Conservation (phyloP, 1,139 yeast genomes). For the Kazachstania sp. region DNA sequence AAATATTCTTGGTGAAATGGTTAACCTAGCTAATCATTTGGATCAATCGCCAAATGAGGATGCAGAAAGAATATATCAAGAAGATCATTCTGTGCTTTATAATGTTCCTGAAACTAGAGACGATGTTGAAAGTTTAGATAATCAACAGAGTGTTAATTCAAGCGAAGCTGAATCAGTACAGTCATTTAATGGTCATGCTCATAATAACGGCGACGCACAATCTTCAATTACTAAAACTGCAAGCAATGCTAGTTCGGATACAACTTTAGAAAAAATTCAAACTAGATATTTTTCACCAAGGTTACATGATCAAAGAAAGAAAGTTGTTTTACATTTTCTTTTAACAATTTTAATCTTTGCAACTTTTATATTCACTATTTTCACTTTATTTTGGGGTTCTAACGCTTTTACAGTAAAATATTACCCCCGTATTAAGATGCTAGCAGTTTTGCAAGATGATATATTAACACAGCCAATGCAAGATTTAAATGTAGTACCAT, state of each 20-base stretch:
- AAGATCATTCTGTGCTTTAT: not conserved
- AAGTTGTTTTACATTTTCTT: slow-evolving; percentile 2
- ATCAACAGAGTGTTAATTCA: not conserved
- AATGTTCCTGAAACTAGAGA: not conserved
- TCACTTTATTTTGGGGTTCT: slow-evolving; percentile 20
- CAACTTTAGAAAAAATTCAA: not conserved
- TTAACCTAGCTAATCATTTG: slow-evolving; percentile 1
- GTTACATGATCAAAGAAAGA: slow-evolving; percentile 4
- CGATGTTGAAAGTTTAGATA: not conserved
- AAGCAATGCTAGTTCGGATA: not conserved
- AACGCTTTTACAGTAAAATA: slow-evolving; percentile 9
- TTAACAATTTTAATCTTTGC: slow-evolving; percentile 5
- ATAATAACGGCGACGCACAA: not conserved
- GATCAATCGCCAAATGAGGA: not conserved
- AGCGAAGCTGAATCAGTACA: slow-evolving; percentile 1
- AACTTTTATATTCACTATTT: slow-evolving; percentile 8
- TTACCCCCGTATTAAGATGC: slow-evolving; percentile 9
- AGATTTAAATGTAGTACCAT: slow-evolving; percentile 3
- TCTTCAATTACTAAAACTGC: not conserved
- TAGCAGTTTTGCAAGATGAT: slow-evolving; percentile 20
- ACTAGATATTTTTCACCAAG: slow-evolving; percentile 8
- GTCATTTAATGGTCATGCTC: not conserved
- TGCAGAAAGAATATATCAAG: not conserved
- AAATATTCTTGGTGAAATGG: slow-evolving; percentile 1
- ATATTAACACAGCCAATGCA: not conserved